Base-by-base conservation (phyloP, 179 eudicot genomes). In the Carnegiea gigantea region DNA sequence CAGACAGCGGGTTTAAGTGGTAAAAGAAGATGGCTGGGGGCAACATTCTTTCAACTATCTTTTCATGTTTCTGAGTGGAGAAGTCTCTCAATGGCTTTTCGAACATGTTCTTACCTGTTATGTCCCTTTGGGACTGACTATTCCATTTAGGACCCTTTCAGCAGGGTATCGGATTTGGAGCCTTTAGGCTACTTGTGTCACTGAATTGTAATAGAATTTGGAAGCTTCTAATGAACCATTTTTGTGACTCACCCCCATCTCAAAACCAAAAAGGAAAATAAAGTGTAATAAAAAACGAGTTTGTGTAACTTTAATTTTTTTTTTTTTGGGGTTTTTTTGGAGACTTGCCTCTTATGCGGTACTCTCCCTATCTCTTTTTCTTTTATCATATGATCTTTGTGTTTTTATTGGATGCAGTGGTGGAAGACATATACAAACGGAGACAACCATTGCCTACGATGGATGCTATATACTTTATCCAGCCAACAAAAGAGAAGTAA, bases 401-500 rank as follows among this genome's bases (percentile, higher is more conserved):
- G 30, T 70, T 57, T 74, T 70, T 57, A 51, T 54, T 78, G 53
- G 75, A 75, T 90, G 87, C 93, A 94, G 98, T 96, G 95, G 98
- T 96, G 84, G 99, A 96, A 88, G 99, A 94, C 83, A 92, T 96
- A 77, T 90, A 90, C 91, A 92, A 86, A 86, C 88, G 99, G 85
- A 92, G 99, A 81, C 99, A 94, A 82, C 98, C 99, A 43, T 71
- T 94, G 83, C 98, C 98, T 59, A 85, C 97, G 65, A 92, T 92
- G 99, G 98, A 96, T 85, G 98, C 99, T 59, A 91, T 96, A 80
- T 96, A 96, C 82, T 96, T 90, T 85, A 90, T 96, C 80, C 96
- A 94, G 91, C 99, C 99, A 77, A 87, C 97, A 15, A 92, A 89
- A 89, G 98, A 96, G 80, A 96, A 96, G 99, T 96, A 92, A 81